Percentiles rank a stretch among this genome's conserved stretches.
Evolutionary conservation across 2,329 filamentous ascomycete species (phyloP).

Genomic region (Sarocladiaceae sp.): DNA sequence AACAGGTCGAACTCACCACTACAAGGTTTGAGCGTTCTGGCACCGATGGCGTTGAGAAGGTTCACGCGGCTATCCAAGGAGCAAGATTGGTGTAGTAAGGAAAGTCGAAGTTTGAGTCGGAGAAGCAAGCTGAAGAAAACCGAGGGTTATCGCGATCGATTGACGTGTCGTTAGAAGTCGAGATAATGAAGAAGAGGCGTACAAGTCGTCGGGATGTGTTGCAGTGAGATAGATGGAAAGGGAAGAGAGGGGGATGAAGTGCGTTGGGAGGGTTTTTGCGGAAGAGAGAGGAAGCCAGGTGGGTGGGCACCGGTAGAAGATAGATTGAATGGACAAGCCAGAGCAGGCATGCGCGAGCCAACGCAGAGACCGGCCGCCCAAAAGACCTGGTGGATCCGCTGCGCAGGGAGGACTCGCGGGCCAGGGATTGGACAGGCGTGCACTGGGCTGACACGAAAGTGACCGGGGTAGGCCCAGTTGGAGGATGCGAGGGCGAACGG

Average conservation of each 20-base stretch:
- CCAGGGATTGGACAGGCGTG: slow-evolving; percentile 24
- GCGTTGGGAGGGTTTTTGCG: slow-evolving; percentile 9
- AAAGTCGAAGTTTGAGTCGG: neutral
- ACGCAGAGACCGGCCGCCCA: slow-evolving; percentile 10
- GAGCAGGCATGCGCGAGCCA: slow-evolving; percentile 10
- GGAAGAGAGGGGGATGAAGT: slow-evolving; percentile 9
- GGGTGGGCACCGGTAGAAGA: slow-evolving; percentile 8
- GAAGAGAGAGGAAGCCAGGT: slow-evolving; percentile 10
- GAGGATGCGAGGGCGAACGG: slow-evolving; percentile 11
- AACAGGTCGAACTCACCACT: neutral
- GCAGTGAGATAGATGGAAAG: slow-evolving; percentile 9
- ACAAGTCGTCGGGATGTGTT: slow-evolving; percentile 7
- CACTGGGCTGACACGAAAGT: slow-evolving; percentile 25
- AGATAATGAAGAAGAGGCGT: slow-evolving; percentile 5
- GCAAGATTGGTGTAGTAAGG: no score
- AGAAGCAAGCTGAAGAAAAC: neutral
- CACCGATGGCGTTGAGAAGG: neutral
- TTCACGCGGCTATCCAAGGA: no score
- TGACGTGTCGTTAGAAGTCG: slow-evolving; percentile 4
- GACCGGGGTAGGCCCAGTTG: slow-evolving; percentile 10
- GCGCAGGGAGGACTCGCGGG: slow-evolving; percentile 15
- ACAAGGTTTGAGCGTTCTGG: neutral
- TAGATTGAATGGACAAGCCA: slow-evolving; percentile 9
- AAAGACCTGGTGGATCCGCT: slow-evolving; percentile 13
- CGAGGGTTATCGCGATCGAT: slow-evolving; percentile 2